A percentile compares a stretch with the other conserved stretches of the same genome.
Evolutionary conservation across 1,139 yeast species (phyloP).

Genomic region (Hemisphaericaspora xylanilytica): DNA sequence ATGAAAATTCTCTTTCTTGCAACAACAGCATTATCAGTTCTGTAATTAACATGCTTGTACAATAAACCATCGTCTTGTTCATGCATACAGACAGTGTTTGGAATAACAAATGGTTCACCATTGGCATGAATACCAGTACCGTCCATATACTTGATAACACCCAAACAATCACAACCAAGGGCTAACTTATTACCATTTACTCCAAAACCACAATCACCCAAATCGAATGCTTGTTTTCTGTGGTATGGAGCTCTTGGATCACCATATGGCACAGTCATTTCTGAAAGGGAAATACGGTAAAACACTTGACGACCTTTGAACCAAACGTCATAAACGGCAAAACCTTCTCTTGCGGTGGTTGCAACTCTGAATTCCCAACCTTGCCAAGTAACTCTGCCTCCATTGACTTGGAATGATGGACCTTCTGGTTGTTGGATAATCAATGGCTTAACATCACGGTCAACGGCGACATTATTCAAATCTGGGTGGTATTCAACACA

Average conservation of each 20-base stretch:
- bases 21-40: constrained; percentile 70
- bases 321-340: constrained; percentile 70
- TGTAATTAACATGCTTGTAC: constrained; percentile 82
- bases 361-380: constrained; percentile 86
- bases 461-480: constrained; percentile 54
- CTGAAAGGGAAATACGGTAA: constrained; percentile 76
- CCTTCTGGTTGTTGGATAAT: constrained; percentile 82
- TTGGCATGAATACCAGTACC: constrained; percentile 56
- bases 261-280: constrained; percentile 92
- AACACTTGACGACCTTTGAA: constrained; percentile 81
- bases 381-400: constrained; percentile 75
- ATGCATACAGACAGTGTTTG: constrained; percentile 83
- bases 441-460: constrained; percentile 72
- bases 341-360: constrained; percentile 79
- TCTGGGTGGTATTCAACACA: constrained; percentile 74
- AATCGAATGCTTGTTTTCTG: constrained; percentile 89
- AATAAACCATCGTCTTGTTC: constrained; percentile 78
- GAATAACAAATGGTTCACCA: constrained; percentile 65
- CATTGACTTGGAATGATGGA: constrained; percentile 67
- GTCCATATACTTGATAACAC: constrained; percentile 79
- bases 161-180: constrained; percentile 88
- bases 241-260: constrained; percentile 89
- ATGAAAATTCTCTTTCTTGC: constrained; percentile 86
- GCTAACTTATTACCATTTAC: constrained; percentile 69
- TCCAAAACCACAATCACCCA: constrained; percentile 92